A percentile compares a stretch with the other conserved stretches of the same genome.
Conservation (phyloP, 2,329 filamentous ascomycete species). For the Aspergillus eucalypticola region DNA sequence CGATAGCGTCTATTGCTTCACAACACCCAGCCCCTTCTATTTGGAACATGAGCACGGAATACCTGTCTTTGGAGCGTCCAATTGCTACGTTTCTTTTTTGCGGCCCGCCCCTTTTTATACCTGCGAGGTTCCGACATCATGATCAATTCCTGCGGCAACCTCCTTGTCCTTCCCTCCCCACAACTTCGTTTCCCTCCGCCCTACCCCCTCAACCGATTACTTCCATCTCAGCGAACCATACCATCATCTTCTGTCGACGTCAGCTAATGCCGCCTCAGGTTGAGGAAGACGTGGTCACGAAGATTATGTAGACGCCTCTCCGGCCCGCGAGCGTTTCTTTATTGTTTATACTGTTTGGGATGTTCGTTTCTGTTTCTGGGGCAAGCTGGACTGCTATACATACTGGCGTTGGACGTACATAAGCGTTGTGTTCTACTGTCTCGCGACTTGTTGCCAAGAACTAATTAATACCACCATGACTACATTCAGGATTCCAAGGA, state of each 20-base stretch:
- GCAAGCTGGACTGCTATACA: constrained; percentile 17
- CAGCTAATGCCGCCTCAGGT: constrained; percentile 62
- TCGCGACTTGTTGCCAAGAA: constrained; percentile 21
- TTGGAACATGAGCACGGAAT: neutral
- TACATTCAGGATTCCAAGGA: constrained; percentile 34
- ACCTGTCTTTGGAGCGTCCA: neutral
- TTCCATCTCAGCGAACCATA: neutral
- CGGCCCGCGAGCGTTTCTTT: constrained; percentile 25
- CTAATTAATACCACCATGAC: constrained; percentile 36
- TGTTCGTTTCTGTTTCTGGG: constrained; percentile 14
- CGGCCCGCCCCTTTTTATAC: neutral
- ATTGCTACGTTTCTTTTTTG: neutral
- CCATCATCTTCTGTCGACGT: neutral
- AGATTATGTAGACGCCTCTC: constrained; percentile 69
- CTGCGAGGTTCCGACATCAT: neutral
- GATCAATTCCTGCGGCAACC: neutral
- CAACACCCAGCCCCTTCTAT: neutral
- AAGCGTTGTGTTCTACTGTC: constrained; percentile 28
- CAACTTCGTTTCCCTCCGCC: neutral
- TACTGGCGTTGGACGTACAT: constrained; percentile 32
- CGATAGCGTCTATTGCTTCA: constrained; percentile 5
- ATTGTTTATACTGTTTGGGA: constrained; percentile 23
- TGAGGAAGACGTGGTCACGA: constrained; percentile 81
- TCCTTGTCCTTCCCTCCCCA: neutral
- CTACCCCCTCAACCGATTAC: neutral